These are phyloP conservation scores for Ogataea kodamae DNA, from an alignment of 805 yeast genomes.

Conservation along the genomic window DNA sequence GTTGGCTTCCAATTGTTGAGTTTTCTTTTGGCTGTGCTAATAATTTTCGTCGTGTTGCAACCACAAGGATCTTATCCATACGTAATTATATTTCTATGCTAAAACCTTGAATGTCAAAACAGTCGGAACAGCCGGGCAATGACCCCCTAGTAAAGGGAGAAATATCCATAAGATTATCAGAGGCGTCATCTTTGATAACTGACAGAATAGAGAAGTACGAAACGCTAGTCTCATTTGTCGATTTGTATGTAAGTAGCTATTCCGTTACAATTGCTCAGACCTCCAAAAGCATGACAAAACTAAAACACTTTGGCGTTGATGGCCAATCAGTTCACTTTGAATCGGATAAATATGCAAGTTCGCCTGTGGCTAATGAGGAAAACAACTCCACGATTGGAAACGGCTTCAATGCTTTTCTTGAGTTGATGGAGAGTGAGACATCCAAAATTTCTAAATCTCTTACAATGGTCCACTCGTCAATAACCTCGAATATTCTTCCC, in stretches of 20 bases:
- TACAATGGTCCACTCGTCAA: slow-evolving; percentile 36
- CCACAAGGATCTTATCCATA: no score
- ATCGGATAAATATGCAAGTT: slow-evolving; percentile 16
- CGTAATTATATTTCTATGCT: no score
- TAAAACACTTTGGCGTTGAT: slow-evolving; percentile 20
- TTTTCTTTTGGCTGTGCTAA: slow-evolving; percentile 1
- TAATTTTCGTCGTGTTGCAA: not conserved
- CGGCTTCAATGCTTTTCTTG: slow-evolving; percentile 30
- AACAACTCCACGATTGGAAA: no score
- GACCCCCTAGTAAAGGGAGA: no score
- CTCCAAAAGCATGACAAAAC: no score
- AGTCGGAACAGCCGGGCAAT: no score
- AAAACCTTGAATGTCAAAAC: no score
- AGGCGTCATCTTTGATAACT: slow-evolving; percentile 26
- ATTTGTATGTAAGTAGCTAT: slow-evolving; percentile 25
- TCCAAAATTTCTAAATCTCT: slow-evolving; percentile 35
- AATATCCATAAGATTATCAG: no score
- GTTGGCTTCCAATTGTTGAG: slow-evolving; percentile 13
- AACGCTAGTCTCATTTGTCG: slow-evolving; percentile 23
- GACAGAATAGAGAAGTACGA: slow-evolving; percentile 30
- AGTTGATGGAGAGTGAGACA: slow-evolving; percentile 23
- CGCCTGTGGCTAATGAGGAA: no score
- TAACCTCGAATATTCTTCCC: slow-evolving; percentile 39
- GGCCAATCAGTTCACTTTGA: slow-evolving; percentile 32
- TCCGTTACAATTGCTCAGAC: no score